phyloP scores from a whole-genome alignment of 345 rosid species.

The Odontarrhena argentea region DNA sequence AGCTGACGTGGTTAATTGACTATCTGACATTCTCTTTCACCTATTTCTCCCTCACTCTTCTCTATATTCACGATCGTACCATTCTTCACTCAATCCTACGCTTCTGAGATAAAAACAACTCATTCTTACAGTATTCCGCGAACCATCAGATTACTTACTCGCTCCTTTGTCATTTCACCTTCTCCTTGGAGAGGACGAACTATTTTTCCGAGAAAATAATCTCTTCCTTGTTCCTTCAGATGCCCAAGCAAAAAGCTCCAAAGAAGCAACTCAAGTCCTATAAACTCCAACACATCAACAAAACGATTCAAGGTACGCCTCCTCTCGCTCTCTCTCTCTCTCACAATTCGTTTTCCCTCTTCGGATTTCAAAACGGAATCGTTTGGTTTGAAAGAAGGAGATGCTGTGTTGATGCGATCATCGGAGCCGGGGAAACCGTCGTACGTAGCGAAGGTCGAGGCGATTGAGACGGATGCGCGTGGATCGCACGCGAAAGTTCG shows the following conservation, averaged over 20 bases:
- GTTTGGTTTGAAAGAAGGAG: conserved; percentile 58
- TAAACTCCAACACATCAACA: conserved; percentile 75
- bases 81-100: conserved; percentile 19
- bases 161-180: not conserved
- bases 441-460: conserved; percentile 88
- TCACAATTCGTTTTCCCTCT: not conserved
- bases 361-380: not conserved
- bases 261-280: conserved; percentile 72
- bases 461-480: conserved; percentile 82
- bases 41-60: not conserved
- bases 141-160: conserved; percentile 7
- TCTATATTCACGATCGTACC: conserved; percentile 30
- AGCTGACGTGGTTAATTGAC: conserved; percentile 37
- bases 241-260: conserved; percentile 85
- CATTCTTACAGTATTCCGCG: conserved; percentile 26
- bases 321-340: not conserved
- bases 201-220: conserved; percentile 23
- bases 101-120: not conserved
- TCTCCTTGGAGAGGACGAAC: conserved; percentile 8
- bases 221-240: conserved; percentile 39
- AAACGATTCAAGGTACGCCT: conserved; percentile 64
- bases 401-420: conserved; percentile 94
- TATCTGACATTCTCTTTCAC: conserved; percentile 23
- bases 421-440: conserved; percentile 78
- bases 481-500: conserved; percentile 74